Evolutionary conservation across 2,329 filamentous ascomycete genomes (phyloP).

Genomic region (Penicillium capsulatum): DNA sequence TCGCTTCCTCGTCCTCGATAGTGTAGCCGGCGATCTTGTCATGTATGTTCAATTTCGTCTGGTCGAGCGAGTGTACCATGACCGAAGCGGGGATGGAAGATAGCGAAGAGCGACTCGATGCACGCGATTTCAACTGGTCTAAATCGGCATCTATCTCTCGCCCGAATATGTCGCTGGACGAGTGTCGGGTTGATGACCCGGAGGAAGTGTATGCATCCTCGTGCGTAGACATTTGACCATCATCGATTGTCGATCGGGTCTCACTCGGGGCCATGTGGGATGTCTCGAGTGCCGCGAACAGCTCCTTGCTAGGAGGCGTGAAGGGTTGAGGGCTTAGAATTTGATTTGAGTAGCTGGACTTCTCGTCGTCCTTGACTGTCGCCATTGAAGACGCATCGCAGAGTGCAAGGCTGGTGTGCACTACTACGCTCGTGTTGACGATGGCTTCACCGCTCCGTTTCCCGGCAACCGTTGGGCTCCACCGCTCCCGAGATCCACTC

Average conservation of each 20-base stretch:
- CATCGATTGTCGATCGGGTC: slow-evolving; percentile 12
- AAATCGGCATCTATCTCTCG: slow-evolving; percentile 29
- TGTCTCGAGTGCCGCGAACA: slow-evolving; percentile 18
- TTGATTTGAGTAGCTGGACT: slow-evolving; percentile 11
- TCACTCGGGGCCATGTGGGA: slow-evolving; percentile 12
- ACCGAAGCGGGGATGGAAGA: slow-evolving; percentile 42
- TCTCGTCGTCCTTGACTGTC: slow-evolving; percentile 12
- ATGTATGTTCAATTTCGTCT: slow-evolving; percentile 19
- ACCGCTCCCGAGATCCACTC: background rate
- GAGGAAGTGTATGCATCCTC: slow-evolving; percentile 35
- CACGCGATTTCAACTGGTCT: slow-evolving; percentile 24
- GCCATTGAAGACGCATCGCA: slow-evolving; percentile 15
- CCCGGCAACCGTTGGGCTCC: slow-evolving; percentile 13
- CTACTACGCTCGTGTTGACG: slow-evolving; percentile 13
- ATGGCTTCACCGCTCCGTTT: slow-evolving; percentile 16
- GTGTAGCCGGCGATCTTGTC: slow-evolving; percentile 23
- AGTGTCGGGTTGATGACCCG: slow-evolving; percentile 30
- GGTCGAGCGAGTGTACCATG: slow-evolving; percentile 30
- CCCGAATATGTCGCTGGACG: slow-evolving; percentile 25
- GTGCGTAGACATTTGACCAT: slow-evolving; percentile 17
- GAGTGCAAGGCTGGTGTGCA: too few species aligned
- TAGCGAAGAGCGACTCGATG: slow-evolving; percentile 41
- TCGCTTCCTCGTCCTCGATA: slow-evolving; percentile 19
- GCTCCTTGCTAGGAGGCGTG: slow-evolving; percentile 16
- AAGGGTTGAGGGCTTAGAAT: slow-evolving; percentile 23